Evolutionary conservation across 2,329 filamentous ascomycete species (phyloP).

Genomic region (Hymenotorrendiella dingleyae): DNA sequence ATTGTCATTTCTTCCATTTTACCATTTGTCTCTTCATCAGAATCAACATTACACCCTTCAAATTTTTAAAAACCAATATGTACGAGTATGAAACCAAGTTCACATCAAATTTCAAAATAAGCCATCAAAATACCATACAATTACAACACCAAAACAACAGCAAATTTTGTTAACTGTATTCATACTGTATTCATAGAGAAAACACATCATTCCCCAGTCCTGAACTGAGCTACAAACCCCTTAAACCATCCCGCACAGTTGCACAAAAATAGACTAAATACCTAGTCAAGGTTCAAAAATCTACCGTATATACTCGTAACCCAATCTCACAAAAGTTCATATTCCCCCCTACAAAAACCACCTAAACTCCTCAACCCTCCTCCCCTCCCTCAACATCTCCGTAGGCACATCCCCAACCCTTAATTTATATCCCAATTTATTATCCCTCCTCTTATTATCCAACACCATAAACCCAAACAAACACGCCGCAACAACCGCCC

Average conservation of each 20-base stretch:
- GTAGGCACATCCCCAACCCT: constrained; percentile 47
- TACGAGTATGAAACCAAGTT: no score
- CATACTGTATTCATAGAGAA: background rate
- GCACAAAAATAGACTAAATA: no score
- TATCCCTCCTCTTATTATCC: constrained; percentile 35
- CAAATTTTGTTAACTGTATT: no score
- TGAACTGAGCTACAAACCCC: no score
- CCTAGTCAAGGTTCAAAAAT: no score
- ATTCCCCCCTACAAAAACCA: constrained; percentile 45
- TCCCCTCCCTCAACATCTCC: constrained; percentile 48
- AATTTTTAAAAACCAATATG: no score
- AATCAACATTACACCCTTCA: no score
- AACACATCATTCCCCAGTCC: constrained; percentile 5
- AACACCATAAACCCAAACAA: constrained; percentile 58
- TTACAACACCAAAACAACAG: background rate
- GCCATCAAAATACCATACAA: background rate
- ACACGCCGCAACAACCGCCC: constrained; percentile 46
- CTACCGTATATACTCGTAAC: no score
- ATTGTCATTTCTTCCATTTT: no score
- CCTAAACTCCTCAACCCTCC: constrained; percentile 46
- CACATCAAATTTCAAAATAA: no score
- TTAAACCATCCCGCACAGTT: no score
- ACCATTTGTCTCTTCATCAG: no score
- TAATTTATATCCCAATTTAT: constrained; percentile 22
- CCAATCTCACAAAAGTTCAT: background rate